A percentile compares a stretch with the other conserved stretches of the same genome.
Conservation (phyloP, 192 early-diverging fungal genomes). For the Spinellus fusiger region DNA sequence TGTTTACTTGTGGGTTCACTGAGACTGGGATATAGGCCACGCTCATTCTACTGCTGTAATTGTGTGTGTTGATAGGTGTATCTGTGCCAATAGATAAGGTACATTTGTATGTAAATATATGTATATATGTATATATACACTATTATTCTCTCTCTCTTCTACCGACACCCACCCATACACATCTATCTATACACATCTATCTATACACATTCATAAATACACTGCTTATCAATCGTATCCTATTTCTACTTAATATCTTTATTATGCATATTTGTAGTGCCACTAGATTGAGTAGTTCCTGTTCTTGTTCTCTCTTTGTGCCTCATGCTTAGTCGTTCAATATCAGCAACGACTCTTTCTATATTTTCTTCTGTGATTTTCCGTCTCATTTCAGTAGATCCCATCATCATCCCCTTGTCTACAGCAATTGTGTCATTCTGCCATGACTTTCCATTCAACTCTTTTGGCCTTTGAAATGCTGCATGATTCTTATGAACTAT, state of each 20-base stretch:
- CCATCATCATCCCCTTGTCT: neutral
- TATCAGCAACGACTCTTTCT: constrained; percentile 18
- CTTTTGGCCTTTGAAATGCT: constrained; percentile 12
- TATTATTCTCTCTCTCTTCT: no score
- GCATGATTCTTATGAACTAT: constrained; percentile 28
- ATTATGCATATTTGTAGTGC: neutral
- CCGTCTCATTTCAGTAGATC: neutral
- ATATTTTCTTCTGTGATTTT: constrained; percentile 22
- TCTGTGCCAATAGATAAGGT: no score
- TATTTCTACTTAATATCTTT: neutral
- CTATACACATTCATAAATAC: neutral
- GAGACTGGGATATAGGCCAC: no score
- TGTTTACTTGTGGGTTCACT: neutral
- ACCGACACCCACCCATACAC: no score
- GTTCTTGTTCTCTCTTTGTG: constrained; percentile 1
- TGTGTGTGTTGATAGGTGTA: no score
- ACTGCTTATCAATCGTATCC: neutral
- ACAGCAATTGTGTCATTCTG: neutral
- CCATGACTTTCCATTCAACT: neutral
- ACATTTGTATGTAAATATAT: no score
- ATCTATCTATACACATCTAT: no score
- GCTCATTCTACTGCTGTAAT: no score
- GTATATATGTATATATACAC: no score
- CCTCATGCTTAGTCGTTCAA: constrained; percentile 9
- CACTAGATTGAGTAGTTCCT: neutral